Evolutionary conservation across 805 yeast genomes (phyloP).

Genomic region (Metschnikowia proteae): DNA sequence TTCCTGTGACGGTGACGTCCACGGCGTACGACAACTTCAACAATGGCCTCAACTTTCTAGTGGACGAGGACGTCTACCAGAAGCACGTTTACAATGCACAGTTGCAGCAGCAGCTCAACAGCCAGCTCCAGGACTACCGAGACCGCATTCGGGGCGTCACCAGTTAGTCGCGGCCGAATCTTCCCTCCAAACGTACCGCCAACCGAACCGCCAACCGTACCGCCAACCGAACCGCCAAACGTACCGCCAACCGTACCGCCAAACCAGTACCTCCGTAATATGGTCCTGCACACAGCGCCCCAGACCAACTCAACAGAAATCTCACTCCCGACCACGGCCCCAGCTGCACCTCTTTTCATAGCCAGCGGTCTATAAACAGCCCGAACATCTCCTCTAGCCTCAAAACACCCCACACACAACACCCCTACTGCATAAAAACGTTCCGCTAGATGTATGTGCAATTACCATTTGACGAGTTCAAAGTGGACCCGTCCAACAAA

Average conservation of each 20-base stretch:
- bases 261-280: neutral
- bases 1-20: conserved; percentile 47
- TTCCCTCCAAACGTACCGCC: no score
- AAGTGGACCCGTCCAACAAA: conserved; percentile 39
- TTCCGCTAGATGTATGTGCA: conserved; percentile 32
- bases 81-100: conserved; percentile 38
- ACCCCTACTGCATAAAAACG: no score
- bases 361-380: neutral
- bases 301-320: neutral
- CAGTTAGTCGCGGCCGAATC: no score
- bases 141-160: conserved; percentile 14
- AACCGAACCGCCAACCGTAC: no score
- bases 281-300: neutral
- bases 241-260: no score
- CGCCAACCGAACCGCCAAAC: no score
- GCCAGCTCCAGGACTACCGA: conserved; percentile 30
- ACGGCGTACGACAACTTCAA: conserved; percentile 18
- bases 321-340: neutral
- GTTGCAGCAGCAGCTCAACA: conserved; percentile 44
- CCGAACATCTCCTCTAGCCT: no score
- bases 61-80: conserved; percentile 41
- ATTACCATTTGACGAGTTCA: conserved; percentile 44
- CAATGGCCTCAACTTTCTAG: conserved; percentile 52
- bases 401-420: no score
- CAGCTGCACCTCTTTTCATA: neutral